phyloP scores from a whole-genome alignment of 805 yeast genomes.

The Candida nonsorbophila region DNA sequence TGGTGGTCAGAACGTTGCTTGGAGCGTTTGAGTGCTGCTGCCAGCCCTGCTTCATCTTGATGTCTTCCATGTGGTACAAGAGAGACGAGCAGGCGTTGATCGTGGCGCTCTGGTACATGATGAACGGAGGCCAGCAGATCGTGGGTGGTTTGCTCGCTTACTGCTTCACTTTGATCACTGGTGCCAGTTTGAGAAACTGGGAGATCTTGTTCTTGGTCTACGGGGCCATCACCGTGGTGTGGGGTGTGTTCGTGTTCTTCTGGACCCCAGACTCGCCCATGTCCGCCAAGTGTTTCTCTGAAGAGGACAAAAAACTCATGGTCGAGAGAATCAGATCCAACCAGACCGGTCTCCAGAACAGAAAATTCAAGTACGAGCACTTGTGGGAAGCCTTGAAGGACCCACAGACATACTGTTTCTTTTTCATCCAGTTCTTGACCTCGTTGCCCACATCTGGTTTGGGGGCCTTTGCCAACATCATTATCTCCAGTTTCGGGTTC shows the following conservation, averaged over 20 bases:
- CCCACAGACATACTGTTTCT: constrained; percentile 44
- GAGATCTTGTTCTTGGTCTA: constrained; percentile 55
- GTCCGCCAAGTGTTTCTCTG: constrained; percentile 27
- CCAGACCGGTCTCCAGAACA: constrained; percentile 49
- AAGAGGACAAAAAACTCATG: constrained; percentile 38
- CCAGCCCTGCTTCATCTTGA: constrained; percentile 51
- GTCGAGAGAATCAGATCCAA: constrained; percentile 42
- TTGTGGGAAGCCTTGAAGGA: constrained; percentile 43
- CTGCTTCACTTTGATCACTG: constrained; percentile 46
- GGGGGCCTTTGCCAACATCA: constrained; percentile 48
- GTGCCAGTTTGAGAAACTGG: constrained; percentile 46
- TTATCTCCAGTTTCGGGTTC: constrained; percentile 48
- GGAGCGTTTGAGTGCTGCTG: constrained; percentile 53
- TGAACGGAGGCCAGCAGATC: constrained; percentile 51
- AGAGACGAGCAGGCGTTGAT: constrained; percentile 46
- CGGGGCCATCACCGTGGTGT: constrained; percentile 47
- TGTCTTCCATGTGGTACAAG: constrained; percentile 60
- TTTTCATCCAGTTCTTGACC: constrained; percentile 39
- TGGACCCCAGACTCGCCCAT: constrained; percentile 47
- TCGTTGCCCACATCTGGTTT: constrained; percentile 48
- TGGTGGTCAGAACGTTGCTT: constrained; percentile 47
- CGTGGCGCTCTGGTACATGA: constrained; percentile 52
- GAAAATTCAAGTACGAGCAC: constrained; percentile 39
- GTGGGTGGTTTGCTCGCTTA: constrained; percentile 42
- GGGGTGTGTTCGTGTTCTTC: constrained; percentile 41